phyloP scores from a whole-genome alignment of 306 rosid species.

The Sphenostylis stenocarpa region DNA sequence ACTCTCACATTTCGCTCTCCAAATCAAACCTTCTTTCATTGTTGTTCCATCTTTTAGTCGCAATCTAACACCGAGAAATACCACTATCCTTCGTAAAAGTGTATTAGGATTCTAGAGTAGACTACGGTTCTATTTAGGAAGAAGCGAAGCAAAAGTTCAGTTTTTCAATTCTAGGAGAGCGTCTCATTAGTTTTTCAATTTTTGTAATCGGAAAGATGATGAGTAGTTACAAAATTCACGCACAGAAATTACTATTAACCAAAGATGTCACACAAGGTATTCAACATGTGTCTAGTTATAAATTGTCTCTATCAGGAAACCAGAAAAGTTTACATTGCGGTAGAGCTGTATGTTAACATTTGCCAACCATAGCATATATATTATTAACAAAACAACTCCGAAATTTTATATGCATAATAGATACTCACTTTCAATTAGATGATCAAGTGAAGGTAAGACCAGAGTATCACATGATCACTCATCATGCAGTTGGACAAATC shows the following conservation, averaged over 20 bases:
- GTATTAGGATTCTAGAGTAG: background rate
- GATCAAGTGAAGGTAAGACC: slow-evolving; percentile 12
- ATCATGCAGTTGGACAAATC: slow-evolving; percentile 30
- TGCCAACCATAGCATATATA: background rate
- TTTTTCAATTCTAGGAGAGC: background rate
- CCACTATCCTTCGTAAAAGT: background rate
- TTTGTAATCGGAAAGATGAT: background rate
- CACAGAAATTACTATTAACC: background rate
- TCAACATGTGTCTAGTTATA: background rate
- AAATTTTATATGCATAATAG: slow-evolving; percentile 30
- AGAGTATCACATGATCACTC: slow-evolving; percentile 21
- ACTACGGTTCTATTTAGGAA: background rate
- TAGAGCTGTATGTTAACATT: background rate
- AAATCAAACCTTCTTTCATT: background rate
- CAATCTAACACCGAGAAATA: background rate
- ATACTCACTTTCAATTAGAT: slow-evolving; percentile 22
- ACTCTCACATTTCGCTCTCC: background rate
- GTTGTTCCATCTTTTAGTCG: background rate
- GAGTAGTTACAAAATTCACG: background rate
- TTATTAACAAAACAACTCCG: background rate
- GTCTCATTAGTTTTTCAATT: background rate
- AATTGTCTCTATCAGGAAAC: background rate
- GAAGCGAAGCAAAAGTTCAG: background rate
- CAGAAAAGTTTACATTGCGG: background rate
- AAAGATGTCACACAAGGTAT: background rate